Conservation (phyloP, 257 asterid species). For the Misopates orontium region DNA sequence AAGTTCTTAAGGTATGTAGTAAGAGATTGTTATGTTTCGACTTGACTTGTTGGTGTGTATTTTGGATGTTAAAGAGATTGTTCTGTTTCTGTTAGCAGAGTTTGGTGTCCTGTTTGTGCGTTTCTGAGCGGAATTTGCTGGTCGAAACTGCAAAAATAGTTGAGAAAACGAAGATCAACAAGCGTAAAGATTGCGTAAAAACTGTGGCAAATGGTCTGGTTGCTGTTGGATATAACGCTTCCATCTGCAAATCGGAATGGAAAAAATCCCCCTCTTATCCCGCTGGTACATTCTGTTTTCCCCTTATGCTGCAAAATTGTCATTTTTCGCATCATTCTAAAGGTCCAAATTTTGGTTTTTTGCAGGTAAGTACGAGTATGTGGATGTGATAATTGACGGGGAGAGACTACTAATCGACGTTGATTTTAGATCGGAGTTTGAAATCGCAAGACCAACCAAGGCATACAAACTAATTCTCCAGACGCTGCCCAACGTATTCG, state of each 20-base stretch:
- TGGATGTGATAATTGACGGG: slow-evolving; percentile 60
- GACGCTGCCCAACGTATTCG: slow-evolving; percentile 62
- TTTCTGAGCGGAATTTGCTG: slow-evolving; percentile 62
- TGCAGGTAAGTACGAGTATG: slow-evolving; percentile 74
- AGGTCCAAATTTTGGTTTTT: background rate
- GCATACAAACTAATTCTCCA: slow-evolving; percentile 63
- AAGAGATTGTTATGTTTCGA: no score
- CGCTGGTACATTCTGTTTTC: slow-evolving; percentile 46
- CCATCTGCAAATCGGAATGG: slow-evolving; percentile 89
- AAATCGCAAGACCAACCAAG: slow-evolving; percentile 86
- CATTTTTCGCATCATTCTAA: background rate
- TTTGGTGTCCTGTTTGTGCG: slow-evolving; percentile 56
- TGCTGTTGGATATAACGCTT: slow-evolving; percentile 73
- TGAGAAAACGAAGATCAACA: slow-evolving; percentile 58
- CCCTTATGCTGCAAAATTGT: background rate
- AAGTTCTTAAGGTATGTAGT: slow-evolving; percentile 64
- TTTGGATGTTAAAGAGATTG: no score
- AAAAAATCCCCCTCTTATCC: slow-evolving; percentile 58
- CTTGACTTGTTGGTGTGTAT: slow-evolving; percentile 5
- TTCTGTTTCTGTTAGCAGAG: slow-evolving; percentile 42
- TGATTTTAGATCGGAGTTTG: slow-evolving; percentile 85
- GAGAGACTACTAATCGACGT: slow-evolving; percentile 72
- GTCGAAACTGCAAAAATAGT: slow-evolving; percentile 67
- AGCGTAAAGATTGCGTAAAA: slow-evolving; percentile 58
- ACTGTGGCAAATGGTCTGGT: slow-evolving; percentile 62